Conservation (phyloP, 2,329 filamentous ascomycete genomes). For the Tolypocladium amazonense region DNA sequence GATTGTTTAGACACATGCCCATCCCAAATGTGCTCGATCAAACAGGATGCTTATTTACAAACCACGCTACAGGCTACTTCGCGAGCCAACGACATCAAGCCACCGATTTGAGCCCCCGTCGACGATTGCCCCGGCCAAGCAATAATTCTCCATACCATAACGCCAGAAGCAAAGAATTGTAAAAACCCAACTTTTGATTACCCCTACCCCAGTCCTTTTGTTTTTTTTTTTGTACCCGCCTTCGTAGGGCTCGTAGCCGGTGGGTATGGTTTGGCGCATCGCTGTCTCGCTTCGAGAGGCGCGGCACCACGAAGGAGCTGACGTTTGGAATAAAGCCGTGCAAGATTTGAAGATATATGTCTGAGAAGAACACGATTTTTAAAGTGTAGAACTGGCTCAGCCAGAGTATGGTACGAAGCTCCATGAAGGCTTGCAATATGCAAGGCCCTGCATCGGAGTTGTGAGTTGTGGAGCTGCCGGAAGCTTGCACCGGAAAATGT, state of each 20-base stretch:
- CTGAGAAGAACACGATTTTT: neutral
- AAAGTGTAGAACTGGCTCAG: neutral
- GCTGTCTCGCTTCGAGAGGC: neutral
- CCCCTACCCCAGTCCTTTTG: neutral
- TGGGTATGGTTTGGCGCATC: neutral
- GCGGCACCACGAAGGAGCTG: neutral
- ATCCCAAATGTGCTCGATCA: neutral
- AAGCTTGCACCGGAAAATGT: neutral
- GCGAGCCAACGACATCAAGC: neutral
- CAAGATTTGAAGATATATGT: neutral
- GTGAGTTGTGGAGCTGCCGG: neutral
- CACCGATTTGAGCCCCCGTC: neutral
- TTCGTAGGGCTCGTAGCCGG: neutral
- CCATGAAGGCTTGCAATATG: neutral
- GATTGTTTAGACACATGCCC: neutral
- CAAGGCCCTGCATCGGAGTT: too few relatives aligned
- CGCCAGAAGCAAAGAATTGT: neutral
- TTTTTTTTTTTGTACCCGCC: neutral
- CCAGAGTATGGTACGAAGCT: neutral
- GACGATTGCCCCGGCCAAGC: neutral
- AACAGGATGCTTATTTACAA: neutral
- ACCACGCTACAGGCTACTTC: neutral
- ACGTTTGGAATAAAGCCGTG: neutral
- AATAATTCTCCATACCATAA: neutral
- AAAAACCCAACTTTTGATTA: conserved; percentile 1